These are phyloP conservation scores for Chalaropsis thielavioides DNA, from an alignment of 2,329 filamentous ascomycete species.

Conservation along the genomic window DNA sequence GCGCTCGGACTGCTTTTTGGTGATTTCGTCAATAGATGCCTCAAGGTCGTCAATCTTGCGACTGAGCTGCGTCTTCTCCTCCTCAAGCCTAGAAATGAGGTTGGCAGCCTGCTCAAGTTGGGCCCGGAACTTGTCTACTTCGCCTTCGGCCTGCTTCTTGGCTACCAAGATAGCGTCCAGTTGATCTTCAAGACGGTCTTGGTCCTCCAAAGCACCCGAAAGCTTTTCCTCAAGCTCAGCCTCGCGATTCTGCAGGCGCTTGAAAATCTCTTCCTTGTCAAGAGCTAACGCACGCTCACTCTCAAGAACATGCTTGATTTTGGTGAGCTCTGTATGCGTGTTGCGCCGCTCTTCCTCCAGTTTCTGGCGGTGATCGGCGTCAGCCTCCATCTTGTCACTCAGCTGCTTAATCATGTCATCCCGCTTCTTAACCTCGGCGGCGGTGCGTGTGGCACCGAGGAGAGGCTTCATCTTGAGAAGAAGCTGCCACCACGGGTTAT, in stretches of 20 bases:
- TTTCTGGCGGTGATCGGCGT: slow-evolving; percentile 58
- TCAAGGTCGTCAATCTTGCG: slow-evolving; percentile 56
- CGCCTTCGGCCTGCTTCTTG: slow-evolving; percentile 76
- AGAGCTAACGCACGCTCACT: slow-evolving; percentile 89
- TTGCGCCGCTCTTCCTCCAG: slow-evolving; percentile 85
- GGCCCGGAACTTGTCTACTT: slow-evolving; percentile 60
- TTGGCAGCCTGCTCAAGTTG: slow-evolving; percentile 85
- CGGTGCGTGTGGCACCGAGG: slow-evolving; percentile 78
- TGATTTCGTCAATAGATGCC: slow-evolving; percentile 52
- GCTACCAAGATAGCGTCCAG: slow-evolving; percentile 76
- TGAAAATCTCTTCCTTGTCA: slow-evolving; percentile 98
- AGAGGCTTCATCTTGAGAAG: slow-evolving; percentile 92
- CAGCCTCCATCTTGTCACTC: slow-evolving; percentile 66
- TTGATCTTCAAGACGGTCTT: slow-evolving; percentile 86
- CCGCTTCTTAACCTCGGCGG: slow-evolving; percentile 83
- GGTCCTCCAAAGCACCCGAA: slow-evolving; percentile 79
- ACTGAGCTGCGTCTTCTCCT: slow-evolving; percentile 66
- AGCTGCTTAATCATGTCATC: slow-evolving; percentile 87
- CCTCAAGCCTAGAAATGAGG: slow-evolving; percentile 73
- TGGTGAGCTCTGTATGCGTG: slow-evolving; percentile 71
- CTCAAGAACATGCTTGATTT: slow-evolving; percentile 85
- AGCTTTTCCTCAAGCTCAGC: slow-evolving; percentile 86
- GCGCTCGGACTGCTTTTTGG: slow-evolving; percentile 55
- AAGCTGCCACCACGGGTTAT: slow-evolving; percentile 95
- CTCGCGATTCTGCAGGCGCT: slow-evolving; percentile 83